Conservation (phyloP, 306 rosid genomes). For the Calophaca sinica region DNA sequence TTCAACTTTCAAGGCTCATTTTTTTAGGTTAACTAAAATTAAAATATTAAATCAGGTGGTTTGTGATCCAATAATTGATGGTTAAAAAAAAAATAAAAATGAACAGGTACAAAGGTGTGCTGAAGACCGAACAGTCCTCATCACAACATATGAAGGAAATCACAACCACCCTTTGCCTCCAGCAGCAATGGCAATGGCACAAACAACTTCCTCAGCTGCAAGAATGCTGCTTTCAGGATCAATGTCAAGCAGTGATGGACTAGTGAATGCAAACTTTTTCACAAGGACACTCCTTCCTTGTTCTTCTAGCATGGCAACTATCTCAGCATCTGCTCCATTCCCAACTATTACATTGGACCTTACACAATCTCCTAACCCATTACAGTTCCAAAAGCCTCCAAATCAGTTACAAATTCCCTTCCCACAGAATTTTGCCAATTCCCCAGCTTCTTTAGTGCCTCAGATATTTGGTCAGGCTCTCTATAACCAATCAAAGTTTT, state of each 20-base stretch:
- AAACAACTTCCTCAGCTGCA: conserved; percentile 80
- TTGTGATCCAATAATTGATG: too few relatives aligned
- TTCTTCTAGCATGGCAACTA: conserved; percentile 81
- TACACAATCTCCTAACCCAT: conserved; percentile 69
- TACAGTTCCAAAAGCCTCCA: conserved; percentile 54
- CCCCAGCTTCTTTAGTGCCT: conserved; percentile 54
- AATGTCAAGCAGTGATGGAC: conserved; percentile 71
- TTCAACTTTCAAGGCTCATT: too few relatives aligned
- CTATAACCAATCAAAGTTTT: conserved; percentile 67
- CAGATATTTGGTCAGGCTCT: conserved; percentile 65
- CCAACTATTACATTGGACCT: conserved; percentile 89
- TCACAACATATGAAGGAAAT: conserved; percentile 87
- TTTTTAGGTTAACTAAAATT: too few relatives aligned
- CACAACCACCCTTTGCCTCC: conserved; percentile 90
- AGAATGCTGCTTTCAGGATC: conserved; percentile 82
- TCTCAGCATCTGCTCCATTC: conserved; percentile 90
- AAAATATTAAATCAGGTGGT: too few relatives aligned
- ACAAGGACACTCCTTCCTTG: conserved; percentile 66
- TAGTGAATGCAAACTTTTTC: conserved; percentile 65
- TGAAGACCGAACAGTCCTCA: conserved; percentile 67
- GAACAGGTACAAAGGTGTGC: conserved; percentile 92
- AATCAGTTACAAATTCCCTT: conserved; percentile 60
- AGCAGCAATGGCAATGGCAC: conserved; percentile 86
- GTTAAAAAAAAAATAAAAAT: not conserved
- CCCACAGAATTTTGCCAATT: conserved; percentile 47